A percentile compares a stretch with the other conserved stretches of the same genome.
These are phyloP conservation scores for Sporothrix protearum DNA, from an alignment of 2,329 filamentous ascomycete species.

Conservation along the genomic window DNA sequence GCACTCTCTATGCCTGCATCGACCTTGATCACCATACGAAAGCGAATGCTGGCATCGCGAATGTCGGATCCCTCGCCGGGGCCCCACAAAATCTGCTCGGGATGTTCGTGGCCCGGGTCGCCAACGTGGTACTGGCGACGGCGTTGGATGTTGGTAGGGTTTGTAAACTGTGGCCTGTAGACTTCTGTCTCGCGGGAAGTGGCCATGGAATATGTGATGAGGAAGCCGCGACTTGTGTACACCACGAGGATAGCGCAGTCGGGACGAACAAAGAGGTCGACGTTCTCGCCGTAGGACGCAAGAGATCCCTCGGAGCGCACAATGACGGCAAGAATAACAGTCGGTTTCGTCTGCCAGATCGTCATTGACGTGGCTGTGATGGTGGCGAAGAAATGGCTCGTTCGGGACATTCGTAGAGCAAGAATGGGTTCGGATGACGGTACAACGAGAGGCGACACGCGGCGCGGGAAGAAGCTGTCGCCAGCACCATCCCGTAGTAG, in stretches of 20 bases:
- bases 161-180: conserved; percentile 77
- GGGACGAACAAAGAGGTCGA: conserved; percentile 78
- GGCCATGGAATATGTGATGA: conserved; percentile 91
- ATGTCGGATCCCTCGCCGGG: conserved; percentile 80
- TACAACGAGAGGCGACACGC: conserved; percentile 32
- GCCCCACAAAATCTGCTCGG: conserved; percentile 65
- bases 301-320: conserved; percentile 78
- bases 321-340: conserved; percentile 80
- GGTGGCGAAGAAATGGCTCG: conserved; percentile 78
- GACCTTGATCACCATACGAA: conserved; percentile 96
- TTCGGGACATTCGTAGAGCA: conserved; percentile 72
- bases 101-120: conserved; percentile 51
- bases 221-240: conserved; percentile 77
- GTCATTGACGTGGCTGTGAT: conserved; percentile 81
- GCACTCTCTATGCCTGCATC: conserved; percentile 90
- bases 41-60: conserved; percentile 82
- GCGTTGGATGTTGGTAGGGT: conserved; percentile 60
- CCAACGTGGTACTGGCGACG: conserved; percentile 60
- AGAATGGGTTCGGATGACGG: conserved; percentile 62
- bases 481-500: conserved; percentile 37
- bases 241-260: conserved; percentile 91
- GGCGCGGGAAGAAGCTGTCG: conserved; percentile 33
- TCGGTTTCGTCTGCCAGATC: conserved; percentile 97
- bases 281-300: conserved; percentile 77
- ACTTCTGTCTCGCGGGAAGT: conserved; percentile 78